phyloP scores from a whole-genome alignment of 768 basidiomycete species.

The Clitopilus passeckerianus region DNA sequence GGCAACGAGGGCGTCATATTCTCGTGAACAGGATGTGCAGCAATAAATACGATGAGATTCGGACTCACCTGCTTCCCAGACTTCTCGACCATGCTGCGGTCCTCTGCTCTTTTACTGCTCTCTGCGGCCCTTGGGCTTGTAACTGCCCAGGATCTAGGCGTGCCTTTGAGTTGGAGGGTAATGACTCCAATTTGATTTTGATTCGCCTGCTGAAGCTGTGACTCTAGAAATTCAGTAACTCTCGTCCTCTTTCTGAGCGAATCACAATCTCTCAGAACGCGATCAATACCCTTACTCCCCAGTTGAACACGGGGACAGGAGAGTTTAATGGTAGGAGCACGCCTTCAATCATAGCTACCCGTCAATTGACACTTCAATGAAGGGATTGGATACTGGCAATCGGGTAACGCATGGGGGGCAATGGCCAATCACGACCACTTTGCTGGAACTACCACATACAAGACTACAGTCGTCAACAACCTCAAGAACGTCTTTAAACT shows the following conservation, averaged over 20 bases:
- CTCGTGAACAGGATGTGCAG: not conserved
- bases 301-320: constrained; percentile 27
- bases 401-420: constrained; percentile 46
- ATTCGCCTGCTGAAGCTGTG: not conserved
- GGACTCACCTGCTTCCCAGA: not conserved
- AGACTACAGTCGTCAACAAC: constrained; percentile 30
- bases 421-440: constrained; percentile 43
- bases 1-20: not conserved
- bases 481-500: constrained; percentile 35
- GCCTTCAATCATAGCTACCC: not conserved
- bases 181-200: constrained; percentile 1
- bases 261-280: constrained; percentile 36
- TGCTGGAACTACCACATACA: constrained; percentile 29
- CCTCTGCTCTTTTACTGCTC: not conserved
- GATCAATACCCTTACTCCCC: constrained; percentile 34
- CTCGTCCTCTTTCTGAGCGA: constrained; percentile 29
- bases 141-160: constrained; percentile 32
- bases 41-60: not conserved
- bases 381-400: constrained; percentile 52
- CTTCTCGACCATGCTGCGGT: not conserved
- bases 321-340: constrained; percentile 36
- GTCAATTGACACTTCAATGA: not conserved
- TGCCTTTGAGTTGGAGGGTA: constrained; percentile 40
- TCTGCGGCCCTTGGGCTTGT: not conserved
- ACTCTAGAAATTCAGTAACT: constrained; percentile 35